phyloP scores from a whole-genome alignment of 1,139 yeast genomes.

The Taphrina sp. region DNA sequence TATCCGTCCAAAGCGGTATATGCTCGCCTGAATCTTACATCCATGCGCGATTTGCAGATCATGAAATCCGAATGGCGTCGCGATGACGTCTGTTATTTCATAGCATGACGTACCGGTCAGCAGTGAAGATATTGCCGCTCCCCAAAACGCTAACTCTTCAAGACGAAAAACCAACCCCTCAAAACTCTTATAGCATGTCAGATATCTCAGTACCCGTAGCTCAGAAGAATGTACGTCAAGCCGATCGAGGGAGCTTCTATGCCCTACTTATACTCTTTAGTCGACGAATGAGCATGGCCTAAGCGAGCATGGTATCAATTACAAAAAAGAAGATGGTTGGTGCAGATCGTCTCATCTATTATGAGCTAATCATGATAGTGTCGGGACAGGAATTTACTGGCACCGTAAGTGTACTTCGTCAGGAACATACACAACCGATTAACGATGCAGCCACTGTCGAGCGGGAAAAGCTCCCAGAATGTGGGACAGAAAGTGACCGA shows the following conservation, averaged over 20 bases:
- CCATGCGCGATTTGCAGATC: no score
- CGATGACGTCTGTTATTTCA: no score
- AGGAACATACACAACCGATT: not conserved
- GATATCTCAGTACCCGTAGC: constrained; percentile 6
- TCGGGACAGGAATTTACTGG: constrained; percentile 20
- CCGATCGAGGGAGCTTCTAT: not conserved
- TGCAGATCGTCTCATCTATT: not conserved
- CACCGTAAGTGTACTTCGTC: no score
- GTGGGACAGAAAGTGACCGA: constrained; percentile 5
- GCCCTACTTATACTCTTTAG: not conserved
- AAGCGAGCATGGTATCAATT: constrained; percentile 23
- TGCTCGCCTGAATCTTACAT: no score
- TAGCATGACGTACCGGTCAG: no score
- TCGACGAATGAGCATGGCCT: constrained; percentile 17
- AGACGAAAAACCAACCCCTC: no score
- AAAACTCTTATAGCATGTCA: not conserved
- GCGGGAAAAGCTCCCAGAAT: not conserved
- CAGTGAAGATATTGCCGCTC: no score
- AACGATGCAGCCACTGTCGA: constrained; percentile 6
- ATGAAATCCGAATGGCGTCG: no score
- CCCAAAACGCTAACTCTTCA: no score
- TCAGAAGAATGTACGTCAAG: not conserved
- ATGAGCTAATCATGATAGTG: no score
- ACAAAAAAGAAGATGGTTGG: constrained; percentile 18
- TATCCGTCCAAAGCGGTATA: no score